These are phyloP conservation scores for Malassezia slooffiae DNA, from an alignment of 1,284 basidiomycete genomes.

Conservation along the genomic window DNA sequence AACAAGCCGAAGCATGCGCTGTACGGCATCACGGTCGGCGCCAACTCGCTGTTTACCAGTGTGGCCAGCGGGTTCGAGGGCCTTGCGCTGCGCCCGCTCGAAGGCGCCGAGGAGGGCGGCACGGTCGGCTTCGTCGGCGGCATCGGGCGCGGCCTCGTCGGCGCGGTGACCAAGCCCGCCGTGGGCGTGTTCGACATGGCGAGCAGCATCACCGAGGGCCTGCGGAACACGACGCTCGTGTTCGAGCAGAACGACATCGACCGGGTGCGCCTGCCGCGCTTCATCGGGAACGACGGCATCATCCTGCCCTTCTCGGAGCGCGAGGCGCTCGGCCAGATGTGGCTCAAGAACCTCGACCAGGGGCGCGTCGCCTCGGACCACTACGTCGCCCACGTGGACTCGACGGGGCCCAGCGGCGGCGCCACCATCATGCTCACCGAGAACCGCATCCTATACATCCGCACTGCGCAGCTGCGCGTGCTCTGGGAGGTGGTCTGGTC, in stretches of 20 bases:
- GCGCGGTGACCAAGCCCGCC: slow-evolving; percentile 87
- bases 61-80: slow-evolving; percentile 93
- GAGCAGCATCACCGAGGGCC: slow-evolving; percentile 87
- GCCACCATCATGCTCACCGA: slow-evolving; percentile 40
- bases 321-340: slow-evolving; percentile 87
- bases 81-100: slow-evolving; percentile 86
- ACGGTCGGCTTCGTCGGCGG: slow-evolving; percentile 96
- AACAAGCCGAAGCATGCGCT: slow-evolving; percentile 95
- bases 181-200: slow-evolving; percentile 94
- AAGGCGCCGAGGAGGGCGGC: slow-evolving; percentile 88
- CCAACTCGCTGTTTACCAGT: slow-evolving; percentile 84
- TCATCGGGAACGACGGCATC: slow-evolving; percentile 54
- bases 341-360: slow-evolving; percentile 83
- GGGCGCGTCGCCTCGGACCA: slow-evolving; percentile 70
- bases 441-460: slow-evolving; percentile 58
- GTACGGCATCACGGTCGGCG: slow-evolving; percentile 82
- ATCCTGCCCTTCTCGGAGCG: slow-evolving; percentile 59
- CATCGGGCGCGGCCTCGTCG: slow-evolving; percentile 88
- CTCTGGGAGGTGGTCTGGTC: slow-evolving; percentile 86
- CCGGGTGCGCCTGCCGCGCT: slow-evolving; percentile 75
- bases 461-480: slow-evolving; percentile 69
- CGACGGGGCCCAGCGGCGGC: slow-evolving; percentile 51
- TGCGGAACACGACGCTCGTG: slow-evolving; percentile 89
- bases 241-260: slow-evolving; percentile 88
- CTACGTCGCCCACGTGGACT: slow-evolving; percentile 68